phyloP scores from a whole-genome alignment of 805 yeast species.

The Candida maesae region DNA sequence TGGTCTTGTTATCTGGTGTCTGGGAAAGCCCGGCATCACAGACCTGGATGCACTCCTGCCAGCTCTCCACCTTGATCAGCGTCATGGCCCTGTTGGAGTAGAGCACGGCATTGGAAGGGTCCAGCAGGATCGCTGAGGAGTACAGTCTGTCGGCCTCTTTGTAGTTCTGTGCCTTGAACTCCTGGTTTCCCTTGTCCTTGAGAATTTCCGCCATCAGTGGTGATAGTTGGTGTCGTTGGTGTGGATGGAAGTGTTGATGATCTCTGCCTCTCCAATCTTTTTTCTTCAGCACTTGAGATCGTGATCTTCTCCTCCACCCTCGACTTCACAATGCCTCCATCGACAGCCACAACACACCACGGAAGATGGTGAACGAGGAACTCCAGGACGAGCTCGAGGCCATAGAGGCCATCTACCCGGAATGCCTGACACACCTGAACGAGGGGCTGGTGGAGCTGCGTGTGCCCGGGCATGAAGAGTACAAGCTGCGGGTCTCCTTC shows the following conservation, averaged over 20 bases:
- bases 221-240: not conserved
- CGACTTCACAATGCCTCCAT: not conserved
- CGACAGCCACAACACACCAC: not conserved
- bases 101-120: slow-evolving; percentile 48
- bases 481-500: slow-evolving; percentile 64
- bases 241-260: not conserved
- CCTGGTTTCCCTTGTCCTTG: slow-evolving; percentile 47
- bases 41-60: slow-evolving; percentile 45
- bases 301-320: not conserved
- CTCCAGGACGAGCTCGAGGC: slow-evolving; percentile 73
- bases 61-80: slow-evolving; percentile 47
- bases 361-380: slow-evolving; percentile 42
- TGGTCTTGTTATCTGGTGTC: slow-evolving; percentile 30
- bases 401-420: slow-evolving; percentile 85
- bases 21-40: slow-evolving; percentile 45
- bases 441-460: slow-evolving; percentile 41
- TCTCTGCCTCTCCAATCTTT: not conserved
- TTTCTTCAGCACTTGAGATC: not conserved
- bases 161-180: slow-evolving; percentile 43
- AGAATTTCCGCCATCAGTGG: slow-evolving; percentile 27
- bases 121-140: slow-evolving; percentile 48
- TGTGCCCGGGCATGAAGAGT: slow-evolving; percentile 59
- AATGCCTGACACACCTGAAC: slow-evolving; percentile 37
- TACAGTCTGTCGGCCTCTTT: slow-evolving; percentile 50
- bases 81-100: slow-evolving; percentile 71